Evolutionary conservation across 164 flowering plant species (phyloP).

Genomic region (Warburgia ugandensis): DNA sequence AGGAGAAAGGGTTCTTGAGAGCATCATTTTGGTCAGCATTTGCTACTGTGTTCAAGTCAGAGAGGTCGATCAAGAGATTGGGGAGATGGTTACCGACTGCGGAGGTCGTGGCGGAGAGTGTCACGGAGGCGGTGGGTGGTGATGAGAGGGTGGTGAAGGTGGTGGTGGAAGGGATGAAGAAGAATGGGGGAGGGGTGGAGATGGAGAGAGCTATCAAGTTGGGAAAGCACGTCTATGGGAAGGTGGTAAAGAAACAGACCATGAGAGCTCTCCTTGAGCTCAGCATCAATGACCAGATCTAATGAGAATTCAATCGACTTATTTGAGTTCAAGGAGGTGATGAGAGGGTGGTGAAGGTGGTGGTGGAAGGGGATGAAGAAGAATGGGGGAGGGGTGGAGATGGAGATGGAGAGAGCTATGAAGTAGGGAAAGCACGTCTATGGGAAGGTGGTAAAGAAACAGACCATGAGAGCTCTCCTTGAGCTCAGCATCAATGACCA

Average conservation of each 20-base stretch:
- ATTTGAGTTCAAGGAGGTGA: too few species aligned
- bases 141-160: slow-evolving; percentile 53
- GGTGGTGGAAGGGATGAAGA: slow-evolving; percentile 19
- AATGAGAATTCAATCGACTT: too few species aligned
- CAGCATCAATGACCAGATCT: too few species aligned
- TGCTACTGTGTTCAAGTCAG: background rate
- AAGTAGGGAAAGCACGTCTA: slow-evolving; percentile 62
- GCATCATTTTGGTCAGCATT: slow-evolving; percentile 1
- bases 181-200: slow-evolving; percentile 16
- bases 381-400: slow-evolving; percentile 3
- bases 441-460: slow-evolving; percentile 72
- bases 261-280: slow-evolving; percentile 3
- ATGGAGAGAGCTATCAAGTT: slow-evolving; percentile 57
- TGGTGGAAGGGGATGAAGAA: slow-evolving; percentile 19
- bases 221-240: slow-evolving; percentile 58
- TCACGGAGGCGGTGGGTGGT: too few species aligned
- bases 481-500: too few species aligned
- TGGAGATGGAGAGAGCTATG: slow-evolving; percentile 48
- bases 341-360: slow-evolving; percentile 49
- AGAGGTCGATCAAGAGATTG: background rate
- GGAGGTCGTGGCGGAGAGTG: too few species aligned
- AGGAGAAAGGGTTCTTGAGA: background rate
- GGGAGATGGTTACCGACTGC: too few species aligned
- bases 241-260: slow-evolving; percentile 1
- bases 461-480: slow-evolving; percentile 62